phyloP scores from a whole-genome alignment of 257 asterid genomes.

The Solanum ossicruentum region DNA sequence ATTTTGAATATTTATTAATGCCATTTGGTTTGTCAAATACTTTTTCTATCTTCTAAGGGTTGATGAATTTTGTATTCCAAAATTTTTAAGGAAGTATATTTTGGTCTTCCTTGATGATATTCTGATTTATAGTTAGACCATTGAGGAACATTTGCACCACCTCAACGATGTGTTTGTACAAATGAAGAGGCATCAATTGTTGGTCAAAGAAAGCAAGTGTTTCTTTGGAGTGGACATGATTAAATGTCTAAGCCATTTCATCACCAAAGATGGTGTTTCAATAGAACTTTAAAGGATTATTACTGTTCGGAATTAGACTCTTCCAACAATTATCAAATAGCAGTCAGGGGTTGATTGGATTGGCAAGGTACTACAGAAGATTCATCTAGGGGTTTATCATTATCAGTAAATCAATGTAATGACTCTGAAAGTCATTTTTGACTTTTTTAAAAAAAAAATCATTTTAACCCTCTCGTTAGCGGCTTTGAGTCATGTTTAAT shows the following conservation, averaged over 20 bases:
- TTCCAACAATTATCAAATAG: neutral
- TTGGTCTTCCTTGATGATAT: neutral
- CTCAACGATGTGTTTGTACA: neutral
- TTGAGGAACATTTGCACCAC: neutral
- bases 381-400: neutral
- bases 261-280: neutral
- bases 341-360: neutral
- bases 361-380: neutral
- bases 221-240: neutral
- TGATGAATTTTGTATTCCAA: neutral
- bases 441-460: too few relatives aligned
- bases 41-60: neutral
- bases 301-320: neutral
- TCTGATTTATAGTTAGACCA: neutral
- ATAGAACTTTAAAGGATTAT: neutral
- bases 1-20: neutral
- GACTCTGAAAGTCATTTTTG: too few relatives aligned
- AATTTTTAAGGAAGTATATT: neutral
- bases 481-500: too few relatives aligned
- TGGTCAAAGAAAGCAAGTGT: neutral
- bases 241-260: too few relatives aligned
- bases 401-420: neutral
- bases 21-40: neutral
- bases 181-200: neutral
- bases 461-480: too few relatives aligned